Evolutionary conservation across 345 rosid species (phyloP), one percentile per base, ranked within the genome.

Genomic region (Salix dunnii): DNA sequence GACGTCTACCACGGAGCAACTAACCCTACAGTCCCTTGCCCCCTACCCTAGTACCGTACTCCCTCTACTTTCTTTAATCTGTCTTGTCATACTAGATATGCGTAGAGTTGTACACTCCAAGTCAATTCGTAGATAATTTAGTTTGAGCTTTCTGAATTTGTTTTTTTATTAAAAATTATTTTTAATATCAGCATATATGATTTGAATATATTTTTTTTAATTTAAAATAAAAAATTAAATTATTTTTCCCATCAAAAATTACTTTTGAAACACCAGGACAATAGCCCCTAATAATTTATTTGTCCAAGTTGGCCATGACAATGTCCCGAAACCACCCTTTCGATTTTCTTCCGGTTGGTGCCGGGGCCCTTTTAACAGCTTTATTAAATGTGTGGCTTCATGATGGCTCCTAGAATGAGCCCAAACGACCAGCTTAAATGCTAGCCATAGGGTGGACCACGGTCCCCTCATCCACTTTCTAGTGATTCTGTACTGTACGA

Each of bases 311-410:
- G 36, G 36, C 6, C 6, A 33, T 33, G 36, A 33, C 36, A 33
- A 33, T 33, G 36, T 0, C 36, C 36, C 36, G 36, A 33, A 5
- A 33, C 36, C 1, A 33, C 7, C 36, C 36, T 33, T 35, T 67
- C 68, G 67, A 36, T 66, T 73, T 70, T 72, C 28, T 16, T 35
- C 67, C 3, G 38, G 43, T 73, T 48, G 70, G 73, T 53, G 74
- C 10, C 3, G 28, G 9, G 74, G 72, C 71, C 35, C 3, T 48
- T 30, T 74, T 28, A 20, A 16, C 63, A 42, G 30, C 42, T 64
- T 69, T 72, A 10, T 66, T 3, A 31, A 17, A 72, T 10, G 48
- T 6, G 20, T 70, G 13, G 6, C 18, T 13, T 3, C 3, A 20
- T 21, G 60, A 23, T 25, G 31, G 14, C 1, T 73, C 20, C 51